Evolutionary conservation across 169 alveolate species (phyloP).

Genomic region (Babesia ovis): DNA sequence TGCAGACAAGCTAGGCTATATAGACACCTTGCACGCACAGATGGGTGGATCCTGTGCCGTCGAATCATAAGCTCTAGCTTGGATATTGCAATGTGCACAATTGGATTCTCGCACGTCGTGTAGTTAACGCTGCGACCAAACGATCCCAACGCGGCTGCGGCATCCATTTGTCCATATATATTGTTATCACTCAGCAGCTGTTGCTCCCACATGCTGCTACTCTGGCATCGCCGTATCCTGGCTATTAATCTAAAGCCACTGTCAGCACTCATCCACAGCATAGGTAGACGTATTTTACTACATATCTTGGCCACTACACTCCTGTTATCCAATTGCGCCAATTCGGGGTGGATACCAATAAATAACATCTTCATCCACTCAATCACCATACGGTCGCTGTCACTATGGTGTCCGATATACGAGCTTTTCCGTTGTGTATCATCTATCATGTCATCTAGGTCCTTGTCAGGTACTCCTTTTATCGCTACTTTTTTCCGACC

Average conservation of each 20-base stretch:
- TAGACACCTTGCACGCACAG: constrained; percentile 48
- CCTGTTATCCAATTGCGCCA: constrained; percentile 77
- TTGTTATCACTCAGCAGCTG: constrained; percentile 81
- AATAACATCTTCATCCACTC: constrained; percentile 68
- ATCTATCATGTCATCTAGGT: constrained; percentile 36
- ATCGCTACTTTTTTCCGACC: constrained; percentile 75
- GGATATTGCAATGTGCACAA: constrained; percentile 25
- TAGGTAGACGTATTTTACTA: constrained; percentile 80
- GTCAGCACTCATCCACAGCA: constrained; percentile 84
- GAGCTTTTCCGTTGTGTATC: constrained; percentile 29
- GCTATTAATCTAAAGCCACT: constrained; percentile 72
- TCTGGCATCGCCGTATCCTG: constrained; percentile 78
- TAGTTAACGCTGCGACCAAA: constrained; percentile 44
- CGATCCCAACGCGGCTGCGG: constrained; percentile 72
- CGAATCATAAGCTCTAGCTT: constrained; percentile 46
- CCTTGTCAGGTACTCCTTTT: constrained; percentile 56
- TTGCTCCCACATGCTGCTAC: constrained; percentile 87
- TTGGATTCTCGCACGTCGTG: constrained; percentile 41
- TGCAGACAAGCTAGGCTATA: constrained; percentile 59
- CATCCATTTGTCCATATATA: constrained; percentile 76
- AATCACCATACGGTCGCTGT: constrained; percentile 51
- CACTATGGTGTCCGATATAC: constrained; percentile 55
- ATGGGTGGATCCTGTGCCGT: constrained; percentile 59
- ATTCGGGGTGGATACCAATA: constrained; percentile 67
- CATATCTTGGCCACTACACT: constrained; percentile 84